Conservation (phyloP, 1,284 basidiomycete species). For the Rhodotorula sp. region DNA sequence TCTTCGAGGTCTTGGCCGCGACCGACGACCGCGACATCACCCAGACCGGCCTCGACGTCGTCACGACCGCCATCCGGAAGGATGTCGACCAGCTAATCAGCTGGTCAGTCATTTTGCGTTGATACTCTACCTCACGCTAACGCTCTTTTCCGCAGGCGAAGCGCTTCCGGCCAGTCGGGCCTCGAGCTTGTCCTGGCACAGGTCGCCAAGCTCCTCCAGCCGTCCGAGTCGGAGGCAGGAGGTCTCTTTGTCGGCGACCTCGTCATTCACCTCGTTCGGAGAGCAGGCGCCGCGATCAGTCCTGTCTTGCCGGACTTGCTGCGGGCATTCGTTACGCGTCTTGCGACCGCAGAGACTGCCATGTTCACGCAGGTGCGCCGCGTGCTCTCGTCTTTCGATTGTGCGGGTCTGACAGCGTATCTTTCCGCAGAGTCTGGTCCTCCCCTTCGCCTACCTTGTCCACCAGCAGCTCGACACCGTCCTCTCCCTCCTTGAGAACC, state of each 20-base stretch:
- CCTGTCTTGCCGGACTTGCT: slow-evolving; percentile 82
- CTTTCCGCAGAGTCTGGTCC: slow-evolving; percentile 68
- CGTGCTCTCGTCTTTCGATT: background rate
- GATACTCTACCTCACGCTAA: rapidly evolving
- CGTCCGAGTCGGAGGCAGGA: slow-evolving; percentile 66
- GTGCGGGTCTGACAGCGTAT: background rate
- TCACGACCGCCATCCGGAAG: slow-evolving; percentile 83
- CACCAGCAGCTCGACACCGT: slow-evolving; percentile 76
- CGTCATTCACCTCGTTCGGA: slow-evolving; percentile 84
- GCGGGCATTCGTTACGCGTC: slow-evolving; percentile 74
- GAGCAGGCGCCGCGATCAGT: slow-evolving; percentile 69
- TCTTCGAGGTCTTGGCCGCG: slow-evolving; percentile 66
- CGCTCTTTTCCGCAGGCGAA: slow-evolving; percentile 50
- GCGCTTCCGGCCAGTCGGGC: slow-evolving; percentile 65
- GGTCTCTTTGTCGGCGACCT: slow-evolving; percentile 90
- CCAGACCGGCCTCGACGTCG: slow-evolving; percentile 76
- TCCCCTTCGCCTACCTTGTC: slow-evolving; percentile 91
- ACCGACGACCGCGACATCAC: slow-evolving; percentile 80
- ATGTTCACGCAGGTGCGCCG: slow-evolving; percentile 72
- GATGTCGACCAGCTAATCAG: slow-evolving; percentile 73
- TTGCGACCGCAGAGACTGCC: slow-evolving; percentile 78
- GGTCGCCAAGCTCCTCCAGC: slow-evolving; percentile 70
- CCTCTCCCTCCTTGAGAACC: slow-evolving; percentile 68
- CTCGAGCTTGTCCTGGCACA: slow-evolving; percentile 69
- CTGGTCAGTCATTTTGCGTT: slow-evolving; percentile 51